These are phyloP conservation scores for Magnusiomyces magnusii DNA, from an alignment of 1,139 yeast genomes.

Conservation along the genomic window DNA sequence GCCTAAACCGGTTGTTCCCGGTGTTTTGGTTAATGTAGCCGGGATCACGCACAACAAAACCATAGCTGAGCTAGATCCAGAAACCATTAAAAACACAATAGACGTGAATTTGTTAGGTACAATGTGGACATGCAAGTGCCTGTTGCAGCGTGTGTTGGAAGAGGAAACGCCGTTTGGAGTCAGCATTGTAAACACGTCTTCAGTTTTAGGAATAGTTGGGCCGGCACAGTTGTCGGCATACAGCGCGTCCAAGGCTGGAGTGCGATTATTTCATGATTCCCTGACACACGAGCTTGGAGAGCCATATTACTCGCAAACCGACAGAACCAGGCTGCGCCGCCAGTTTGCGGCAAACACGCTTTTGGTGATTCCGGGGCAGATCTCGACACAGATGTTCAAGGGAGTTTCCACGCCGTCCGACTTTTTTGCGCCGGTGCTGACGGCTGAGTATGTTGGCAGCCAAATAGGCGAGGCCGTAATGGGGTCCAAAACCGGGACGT, in stretches of 20 bases:
- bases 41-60: slow-evolving; percentile 52
- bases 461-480: slow-evolving; percentile 48
- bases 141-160: slow-evolving; percentile 41
- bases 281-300: slow-evolving; percentile 56
- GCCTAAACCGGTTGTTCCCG: slow-evolving; percentile 30
- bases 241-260: slow-evolving; percentile 80
- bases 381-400: slow-evolving; percentile 59
- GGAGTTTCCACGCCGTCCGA: slow-evolving; percentile 63
- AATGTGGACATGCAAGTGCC: slow-evolving; percentile 41
- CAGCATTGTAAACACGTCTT: slow-evolving; percentile 24
- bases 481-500: slow-evolving; percentile 57
- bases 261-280: slow-evolving; percentile 72
- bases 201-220: slow-evolving; percentile 62
- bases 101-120: slow-evolving; percentile 54
- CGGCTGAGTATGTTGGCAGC: slow-evolving; percentile 53
- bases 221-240: slow-evolving; percentile 64
- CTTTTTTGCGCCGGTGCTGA: slow-evolving; percentile 69
- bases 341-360: slow-evolving; percentile 54
- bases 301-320: slow-evolving; percentile 21
- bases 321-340: not conserved
- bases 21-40: slow-evolving; percentile 65
- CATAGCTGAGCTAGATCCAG: slow-evolving; percentile 35
- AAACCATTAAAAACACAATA: slow-evolving; percentile 34
- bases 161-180: slow-evolving; percentile 12
- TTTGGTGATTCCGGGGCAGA: slow-evolving; percentile 76